phyloP scores from a whole-genome alignment of 2,329 filamentous ascomycete genomes.

The Paecilomyces fulvus region DNA sequence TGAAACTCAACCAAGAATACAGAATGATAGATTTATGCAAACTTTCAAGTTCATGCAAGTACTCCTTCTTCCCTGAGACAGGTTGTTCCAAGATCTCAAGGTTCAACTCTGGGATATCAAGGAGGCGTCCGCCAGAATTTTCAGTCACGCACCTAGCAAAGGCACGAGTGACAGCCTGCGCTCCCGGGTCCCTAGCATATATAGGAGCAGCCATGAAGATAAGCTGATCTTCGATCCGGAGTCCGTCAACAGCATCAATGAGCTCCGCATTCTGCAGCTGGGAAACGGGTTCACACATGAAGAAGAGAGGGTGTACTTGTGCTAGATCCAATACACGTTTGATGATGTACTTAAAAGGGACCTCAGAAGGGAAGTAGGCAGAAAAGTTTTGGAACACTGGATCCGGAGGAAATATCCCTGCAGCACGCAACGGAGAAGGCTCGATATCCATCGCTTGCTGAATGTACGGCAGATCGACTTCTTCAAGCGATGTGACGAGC shows the following conservation, averaged over 20 bases:
- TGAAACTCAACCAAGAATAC: slow-evolving; percentile 90
- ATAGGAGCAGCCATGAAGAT: slow-evolving; percentile 66
- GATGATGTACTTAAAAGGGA: slow-evolving; percentile 76
- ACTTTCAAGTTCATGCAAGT: slow-evolving; percentile 61
- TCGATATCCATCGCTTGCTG: slow-evolving; percentile 54
- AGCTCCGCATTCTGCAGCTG: slow-evolving; percentile 60
- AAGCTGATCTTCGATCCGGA: slow-evolving; percentile 67
- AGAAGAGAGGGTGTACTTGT: slow-evolving; percentile 56
- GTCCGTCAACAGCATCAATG: slow-evolving; percentile 59
- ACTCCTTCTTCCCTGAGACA: slow-evolving; percentile 39
- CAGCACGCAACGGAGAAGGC: slow-evolving; percentile 57
- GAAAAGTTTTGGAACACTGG: slow-evolving; percentile 66
- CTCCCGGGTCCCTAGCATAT: slow-evolving; percentile 40
- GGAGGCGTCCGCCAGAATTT: slow-evolving; percentile 57
- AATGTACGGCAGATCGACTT: slow-evolving; percentile 58
- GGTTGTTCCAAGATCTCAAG: slow-evolving; percentile 62
- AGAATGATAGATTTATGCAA: slow-evolving; percentile 76
- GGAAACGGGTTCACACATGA: slow-evolving; percentile 58
- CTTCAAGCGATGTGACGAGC: slow-evolving; percentile 69
- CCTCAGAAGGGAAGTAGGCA: slow-evolving; percentile 69
- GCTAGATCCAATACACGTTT: slow-evolving; percentile 64
- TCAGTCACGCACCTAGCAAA: slow-evolving; percentile 63
- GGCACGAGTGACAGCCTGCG: slow-evolving; percentile 46
- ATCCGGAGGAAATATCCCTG: slow-evolving; percentile 66
- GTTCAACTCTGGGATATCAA: slow-evolving; percentile 62